A percentile compares a stretch with the other conserved stretches of the same genome.
phyloP scores from a whole-genome alignment of 1,139 yeast genomes.

The Suhomyces guaymorum region DNA sequence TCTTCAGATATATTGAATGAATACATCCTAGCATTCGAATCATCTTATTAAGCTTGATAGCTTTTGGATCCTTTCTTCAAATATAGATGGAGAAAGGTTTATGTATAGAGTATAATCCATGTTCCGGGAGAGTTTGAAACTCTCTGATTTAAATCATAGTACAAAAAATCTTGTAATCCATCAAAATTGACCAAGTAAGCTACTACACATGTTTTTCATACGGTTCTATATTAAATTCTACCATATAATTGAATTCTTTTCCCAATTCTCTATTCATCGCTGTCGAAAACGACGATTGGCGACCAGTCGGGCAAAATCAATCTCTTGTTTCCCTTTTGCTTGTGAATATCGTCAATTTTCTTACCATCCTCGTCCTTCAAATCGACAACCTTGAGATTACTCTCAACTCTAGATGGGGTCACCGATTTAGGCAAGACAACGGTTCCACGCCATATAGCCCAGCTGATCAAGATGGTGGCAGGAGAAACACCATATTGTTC shows the following conservation, averaged over 20 bases:
- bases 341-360: conserved; percentile 16
- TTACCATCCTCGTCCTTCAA: conserved; percentile 21
- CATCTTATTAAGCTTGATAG: no score
- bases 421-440: conserved; percentile 26
- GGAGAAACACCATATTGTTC: conserved; percentile 18
- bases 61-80: no score
- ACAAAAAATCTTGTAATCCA: no score
- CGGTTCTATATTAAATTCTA: no score
- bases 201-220: no score
- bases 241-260: no score
- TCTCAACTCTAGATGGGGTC: conserved; percentile 18
- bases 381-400: conserved; percentile 18
- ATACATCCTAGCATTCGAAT: no score
- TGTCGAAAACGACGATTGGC: conserved; percentile 17
- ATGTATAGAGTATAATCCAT: no score
- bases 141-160: no score
- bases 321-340: conserved; percentile 18
- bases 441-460: conserved; percentile 26
- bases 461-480: conserved; percentile 20
- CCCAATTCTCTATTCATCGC: conserved; percentile 2
- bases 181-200: no score
- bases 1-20: conserved; percentile 49
- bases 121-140: no score
- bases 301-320: conserved; percentile 19
- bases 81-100: no score